phyloP scores from a whole-genome alignment of 2,329 filamentous ascomycete species.

The Colletotrichum camelliae region DNA sequence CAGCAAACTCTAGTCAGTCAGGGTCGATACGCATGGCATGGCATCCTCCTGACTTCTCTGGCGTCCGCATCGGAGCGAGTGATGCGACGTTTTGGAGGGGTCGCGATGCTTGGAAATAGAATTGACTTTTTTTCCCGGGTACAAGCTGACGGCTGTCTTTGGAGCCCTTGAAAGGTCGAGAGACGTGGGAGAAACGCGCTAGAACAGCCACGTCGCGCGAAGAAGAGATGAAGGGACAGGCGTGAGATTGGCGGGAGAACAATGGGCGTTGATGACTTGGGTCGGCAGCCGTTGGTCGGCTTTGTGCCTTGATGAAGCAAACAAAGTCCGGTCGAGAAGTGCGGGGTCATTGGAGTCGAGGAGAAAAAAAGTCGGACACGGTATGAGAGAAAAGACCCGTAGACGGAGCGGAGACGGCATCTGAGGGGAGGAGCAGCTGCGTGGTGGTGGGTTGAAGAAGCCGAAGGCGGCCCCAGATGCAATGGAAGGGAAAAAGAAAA shows the following conservation, averaged over 20 bases:
- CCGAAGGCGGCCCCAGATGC: constrained; percentile 21
- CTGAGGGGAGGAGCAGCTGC: background rate
- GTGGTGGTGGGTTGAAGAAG: constrained; percentile 20
- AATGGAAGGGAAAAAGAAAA: constrained; percentile 10
- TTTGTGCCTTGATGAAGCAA: background rate
- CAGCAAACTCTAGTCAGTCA: background rate
- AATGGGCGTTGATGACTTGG: background rate
- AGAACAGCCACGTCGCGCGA: background rate
- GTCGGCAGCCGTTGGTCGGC: background rate
- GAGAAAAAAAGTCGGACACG: background rate
- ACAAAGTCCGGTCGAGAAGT: background rate
- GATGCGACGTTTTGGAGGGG: background rate
- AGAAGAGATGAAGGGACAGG: background rate
- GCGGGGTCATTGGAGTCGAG: background rate
- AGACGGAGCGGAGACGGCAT: background rate
- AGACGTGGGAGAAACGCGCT: constrained; percentile 1
- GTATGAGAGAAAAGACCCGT: background rate
- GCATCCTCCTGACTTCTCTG: background rate
- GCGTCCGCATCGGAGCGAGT: background rate
- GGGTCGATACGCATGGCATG: background rate
- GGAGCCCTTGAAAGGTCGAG: background rate
- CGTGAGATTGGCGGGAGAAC: background rate
- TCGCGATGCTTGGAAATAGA: background rate
- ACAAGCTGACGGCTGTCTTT: background rate
- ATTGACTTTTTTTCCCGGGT: background rate